Evolutionary conservation across 2,329 filamentous ascomycete genomes (phyloP), one percentile per base, ranked within the genome.

Genomic region (Alternaria sp.): DNA sequence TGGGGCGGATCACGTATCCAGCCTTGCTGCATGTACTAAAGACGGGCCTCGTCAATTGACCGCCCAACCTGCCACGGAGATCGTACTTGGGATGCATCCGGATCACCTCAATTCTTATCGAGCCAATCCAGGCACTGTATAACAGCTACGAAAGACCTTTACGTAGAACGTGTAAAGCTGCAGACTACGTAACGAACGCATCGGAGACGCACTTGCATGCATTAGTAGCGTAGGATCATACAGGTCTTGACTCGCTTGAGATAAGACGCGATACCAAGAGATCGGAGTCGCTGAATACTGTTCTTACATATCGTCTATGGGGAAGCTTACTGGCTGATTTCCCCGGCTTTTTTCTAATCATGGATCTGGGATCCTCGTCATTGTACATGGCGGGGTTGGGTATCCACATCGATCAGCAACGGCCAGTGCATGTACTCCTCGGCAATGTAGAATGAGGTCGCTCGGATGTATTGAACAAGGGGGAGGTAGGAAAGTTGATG

Each of bases 321-420:
- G 20, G 28, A 30, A 41, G 59, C 11, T 50, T 45, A 77, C 74
- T 77, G 71, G 74, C 51, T 61, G 62, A 58, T 57, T 49, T 28
- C 18, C n/a, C 18, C 46, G 46, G 46, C 10, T 46, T 56, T 20
- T 41, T 41, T 40, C 14, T 20, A 38, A 52, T 51, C 44, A 16
- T 59, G 52, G 57, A 22, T 41, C 18, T 16, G 32, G 32, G 16
- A n/a, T 38, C 43, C 30, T 66, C 65, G 67, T 73, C 70, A 73
- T 74, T 62, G 57, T 55, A 59, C 66, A 74, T 65, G 70, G 70
- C 63, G 71, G 74, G 72, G 74, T 25, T 61, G 54, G 16, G 46
- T 54, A 58, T 62, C 58, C 59, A 64, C 64, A 63, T 63, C 45
- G 41, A 61, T 56, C 57, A 53, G 49, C 49, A 52, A 62, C 36